These are phyloP conservation scores for Quercus tomentella DNA, from an alignment of 331 rosid genomes.

Conservation along the genomic window DNA sequence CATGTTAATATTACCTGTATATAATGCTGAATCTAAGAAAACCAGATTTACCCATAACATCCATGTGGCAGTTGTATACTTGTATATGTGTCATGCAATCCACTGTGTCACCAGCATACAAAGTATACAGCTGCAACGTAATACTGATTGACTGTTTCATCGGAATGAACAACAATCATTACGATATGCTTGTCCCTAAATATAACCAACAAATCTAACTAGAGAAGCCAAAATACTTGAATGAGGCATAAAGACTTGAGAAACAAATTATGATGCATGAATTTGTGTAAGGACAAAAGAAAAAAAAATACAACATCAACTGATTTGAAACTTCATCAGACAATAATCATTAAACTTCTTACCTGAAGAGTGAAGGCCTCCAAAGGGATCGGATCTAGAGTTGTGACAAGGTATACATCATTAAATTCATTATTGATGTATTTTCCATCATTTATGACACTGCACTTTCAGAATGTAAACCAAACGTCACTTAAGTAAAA, in stretches of 20 bases:
- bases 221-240: neutral
- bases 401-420: slow-evolving; percentile 93
- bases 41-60: neutral
- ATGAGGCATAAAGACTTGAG: slow-evolving; percentile 7
- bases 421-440: slow-evolving; percentile 74
- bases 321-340: slow-evolving; percentile 10
- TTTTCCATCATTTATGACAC: slow-evolving; percentile 69
- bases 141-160: neutral
- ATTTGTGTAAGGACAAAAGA: neutral
- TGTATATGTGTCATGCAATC: neutral
- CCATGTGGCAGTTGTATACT: neutral
- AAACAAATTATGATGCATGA: neutral
- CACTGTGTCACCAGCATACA: neutral
- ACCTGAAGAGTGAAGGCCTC: slow-evolving; percentile 97
- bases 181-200: neutral
- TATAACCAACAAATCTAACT: slow-evolving; percentile 1
- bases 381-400: slow-evolving; percentile 75
- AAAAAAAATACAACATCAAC: slow-evolving; percentile 2
- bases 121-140: neutral
- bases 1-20: neutral
- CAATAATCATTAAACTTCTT: slow-evolving; percentile 25
- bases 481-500: slow-evolving; percentile 18
- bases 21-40: neutral
- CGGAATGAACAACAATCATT: neutral
- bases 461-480: slow-evolving; percentile 40